Evolutionary conservation across 352 stramenopile species (phyloP), one percentile per base, ranked within the genome.

Genomic region (Globisporangium cystogenes): DNA sequence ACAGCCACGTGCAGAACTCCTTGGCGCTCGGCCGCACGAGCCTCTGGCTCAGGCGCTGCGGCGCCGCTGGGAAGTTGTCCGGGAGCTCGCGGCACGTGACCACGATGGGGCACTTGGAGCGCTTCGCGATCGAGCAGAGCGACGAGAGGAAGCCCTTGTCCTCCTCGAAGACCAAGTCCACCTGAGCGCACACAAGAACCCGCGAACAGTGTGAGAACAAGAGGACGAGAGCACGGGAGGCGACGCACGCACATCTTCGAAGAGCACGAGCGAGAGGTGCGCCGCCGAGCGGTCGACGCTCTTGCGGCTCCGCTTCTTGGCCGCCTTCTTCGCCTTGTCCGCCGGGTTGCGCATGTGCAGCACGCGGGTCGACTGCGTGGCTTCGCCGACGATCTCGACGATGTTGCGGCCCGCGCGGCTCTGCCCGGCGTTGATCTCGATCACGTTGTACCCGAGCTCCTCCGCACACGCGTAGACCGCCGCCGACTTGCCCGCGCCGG

Each of bases 381-480:
- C 83, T 66, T 93, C 83, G n/a, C 82, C 82, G 16, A 76, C 81
- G 20, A 93, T 74, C 47, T 91, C 79, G 7, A 90, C 56, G 33
- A 93, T 62, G 15, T 70, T 74, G 41, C 85, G 83, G 15, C 83
- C 81, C 1, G 76, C 82, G 3, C 83, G 83, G 46, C 75, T 77
- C 50, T 91, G 82, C 27, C 76, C 77, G 1, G 83, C 83, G 47
- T 93, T 91, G 60, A 93, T 91, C 54, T 93, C 83, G 42, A 93
- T 88, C 29, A 93, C 81, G 51, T 93, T 62, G 56, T 85, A 93
- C 8, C 83, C 83, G 20, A 92, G 61, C 55, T 92, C 83, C 55
- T 87, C 76, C 0, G 83, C 81, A 23, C 83, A 93, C 1, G 81
- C 83, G 43, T 88, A 90, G 10, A 92, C 81, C 1, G 76, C 72